phyloP scores from a whole-genome alignment of 2,329 filamentous ascomycete genomes.

The Sporothrix sp. region DNA sequence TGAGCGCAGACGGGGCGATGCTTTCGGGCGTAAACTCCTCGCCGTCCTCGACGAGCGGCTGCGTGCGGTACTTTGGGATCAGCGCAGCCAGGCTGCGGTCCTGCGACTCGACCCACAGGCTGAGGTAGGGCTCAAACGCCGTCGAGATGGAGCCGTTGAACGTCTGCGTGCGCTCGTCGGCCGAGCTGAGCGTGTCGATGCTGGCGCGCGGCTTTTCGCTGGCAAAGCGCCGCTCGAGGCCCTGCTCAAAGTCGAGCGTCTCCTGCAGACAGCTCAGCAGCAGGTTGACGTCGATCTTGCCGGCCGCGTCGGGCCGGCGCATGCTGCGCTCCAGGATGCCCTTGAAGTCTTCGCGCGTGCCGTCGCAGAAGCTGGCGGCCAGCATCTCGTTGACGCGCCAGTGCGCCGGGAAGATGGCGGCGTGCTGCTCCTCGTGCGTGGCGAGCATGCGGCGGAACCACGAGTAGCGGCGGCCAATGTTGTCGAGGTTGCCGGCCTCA shows the following conservation, averaged over 20 bases:
- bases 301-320: slow-evolving; percentile 56
- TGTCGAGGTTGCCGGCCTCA: slow-evolving; percentile 91
- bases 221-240: slow-evolving; percentile 73
- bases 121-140: slow-evolving; percentile 94
- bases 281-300: slow-evolving; percentile 43
- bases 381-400: slow-evolving; percentile 90
- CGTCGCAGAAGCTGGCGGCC: slow-evolving; percentile 88
- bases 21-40: slow-evolving; percentile 88
- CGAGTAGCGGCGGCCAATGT: slow-evolving; percentile 86
- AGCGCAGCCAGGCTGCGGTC: slow-evolving; percentile 76
- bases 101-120: slow-evolving; percentile 93
- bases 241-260: slow-evolving; percentile 93
- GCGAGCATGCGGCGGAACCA: slow-evolving; percentile 97
- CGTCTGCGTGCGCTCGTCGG: slow-evolving; percentile 62
- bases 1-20: slow-evolving; percentile 87
- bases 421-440: slow-evolving; percentile 89
- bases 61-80: slow-evolving; percentile 78
- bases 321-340: slow-evolving; percentile 82
- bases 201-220: slow-evolving; percentile 54
- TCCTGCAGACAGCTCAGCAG: slow-evolving; percentile 43
- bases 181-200: slow-evolving; percentile 78
- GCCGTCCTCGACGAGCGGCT: slow-evolving; percentile 69
- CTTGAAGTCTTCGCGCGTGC: slow-evolving; percentile 91
- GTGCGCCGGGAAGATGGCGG: slow-evolving; percentile 70
- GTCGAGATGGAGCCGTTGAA: slow-evolving; percentile 91